These are phyloP conservation scores for Aureobasidium lini DNA, from an alignment of 2,329 filamentous ascomycete species.

Conservation along the genomic window DNA sequence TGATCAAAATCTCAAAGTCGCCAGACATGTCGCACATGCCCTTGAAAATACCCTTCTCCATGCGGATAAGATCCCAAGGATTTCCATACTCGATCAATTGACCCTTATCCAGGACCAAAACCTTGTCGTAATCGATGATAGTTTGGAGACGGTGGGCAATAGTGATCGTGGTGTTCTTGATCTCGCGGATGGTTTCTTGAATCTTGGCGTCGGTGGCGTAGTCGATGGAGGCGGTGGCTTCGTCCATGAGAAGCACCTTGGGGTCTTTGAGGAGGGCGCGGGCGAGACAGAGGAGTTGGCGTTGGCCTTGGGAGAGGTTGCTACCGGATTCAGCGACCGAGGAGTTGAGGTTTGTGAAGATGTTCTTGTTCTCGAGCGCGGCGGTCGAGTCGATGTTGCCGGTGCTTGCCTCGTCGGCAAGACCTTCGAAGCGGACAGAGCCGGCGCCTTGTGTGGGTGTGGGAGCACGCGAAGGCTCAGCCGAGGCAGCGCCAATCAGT, in stretches of 20 bases:
- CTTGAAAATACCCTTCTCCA: conserved; percentile 58
- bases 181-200: conserved; percentile 89
- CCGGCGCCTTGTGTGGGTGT: conserved; percentile 22
- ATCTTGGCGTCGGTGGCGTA: conserved; percentile 95
- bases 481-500: conserved; percentile 57
- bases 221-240: conserved; percentile 95
- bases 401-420: conserved; percentile 15
- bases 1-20: conserved; percentile 50
- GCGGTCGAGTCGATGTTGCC: conserved; percentile 27
- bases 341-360: conserved; percentile 82
- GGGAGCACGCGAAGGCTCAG: conserved; percentile 27
- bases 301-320: conserved; percentile 92
- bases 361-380: conserved; percentile 75
- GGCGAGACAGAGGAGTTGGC: conserved; percentile 88
- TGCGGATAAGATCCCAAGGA: conserved; percentile 71
- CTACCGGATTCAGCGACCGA: conserved; percentile 82
- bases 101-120: conserved; percentile 87
- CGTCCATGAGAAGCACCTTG: conserved; percentile 96
- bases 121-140: conserved; percentile 97
- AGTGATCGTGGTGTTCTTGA: conserved; percentile 86
- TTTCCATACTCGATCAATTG: conserved; percentile 83
- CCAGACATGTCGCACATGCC: conserved; percentile 64
- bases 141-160: conserved; percentile 94
- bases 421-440: background rate
- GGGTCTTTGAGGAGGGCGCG: conserved; percentile 86